Conservation (phyloP, 306 rosid species). For the Erythrophleum fordii region DNA sequence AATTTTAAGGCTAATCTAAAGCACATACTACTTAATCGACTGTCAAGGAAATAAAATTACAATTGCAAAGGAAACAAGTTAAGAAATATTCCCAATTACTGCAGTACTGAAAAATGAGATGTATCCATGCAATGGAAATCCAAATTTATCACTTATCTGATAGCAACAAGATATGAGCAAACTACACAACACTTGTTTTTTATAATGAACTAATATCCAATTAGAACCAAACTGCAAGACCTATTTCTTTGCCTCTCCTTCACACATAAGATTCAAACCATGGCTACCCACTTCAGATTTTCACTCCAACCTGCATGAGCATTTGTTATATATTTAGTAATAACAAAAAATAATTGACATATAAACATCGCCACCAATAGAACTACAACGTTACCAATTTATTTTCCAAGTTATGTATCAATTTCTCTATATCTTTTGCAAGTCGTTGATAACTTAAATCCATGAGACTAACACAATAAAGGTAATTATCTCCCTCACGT, state of each 20-base stretch:
- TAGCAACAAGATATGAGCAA: constrained; percentile 24
- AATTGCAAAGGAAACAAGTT: constrained; percentile 33
- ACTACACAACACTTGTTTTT: too few species aligned
- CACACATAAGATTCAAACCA: constrained; percentile 86
- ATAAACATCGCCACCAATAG: constrained; percentile 20
- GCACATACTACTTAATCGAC: not conserved
- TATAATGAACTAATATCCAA: constrained; percentile 11
- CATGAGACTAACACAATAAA: too few species aligned
- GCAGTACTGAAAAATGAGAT: not conserved
- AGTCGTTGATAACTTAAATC: too few species aligned
- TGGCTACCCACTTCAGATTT: constrained; percentile 77
- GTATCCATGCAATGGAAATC: constrained; percentile 33
- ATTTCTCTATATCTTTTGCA: constrained; percentile 59
- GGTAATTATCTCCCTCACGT: too few species aligned
- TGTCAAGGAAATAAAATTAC: constrained; percentile 15
- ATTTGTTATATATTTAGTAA: constrained; percentile 19
- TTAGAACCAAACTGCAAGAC: constrained; percentile 43
- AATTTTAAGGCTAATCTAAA: constrained; percentile 22
- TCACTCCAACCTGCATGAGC: constrained; percentile 70
- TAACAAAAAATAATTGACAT: constrained; percentile 29
- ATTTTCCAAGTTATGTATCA: constrained; percentile 62
- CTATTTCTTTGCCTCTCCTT: constrained; percentile 98
- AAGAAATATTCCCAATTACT: constrained; percentile 11
- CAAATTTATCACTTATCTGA: constrained; percentile 18
- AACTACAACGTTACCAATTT: constrained; percentile 67